Conservation (phyloP, 2,329 filamentous ascomycete genomes). For the Tolypocladium ovalisporum region DNA sequence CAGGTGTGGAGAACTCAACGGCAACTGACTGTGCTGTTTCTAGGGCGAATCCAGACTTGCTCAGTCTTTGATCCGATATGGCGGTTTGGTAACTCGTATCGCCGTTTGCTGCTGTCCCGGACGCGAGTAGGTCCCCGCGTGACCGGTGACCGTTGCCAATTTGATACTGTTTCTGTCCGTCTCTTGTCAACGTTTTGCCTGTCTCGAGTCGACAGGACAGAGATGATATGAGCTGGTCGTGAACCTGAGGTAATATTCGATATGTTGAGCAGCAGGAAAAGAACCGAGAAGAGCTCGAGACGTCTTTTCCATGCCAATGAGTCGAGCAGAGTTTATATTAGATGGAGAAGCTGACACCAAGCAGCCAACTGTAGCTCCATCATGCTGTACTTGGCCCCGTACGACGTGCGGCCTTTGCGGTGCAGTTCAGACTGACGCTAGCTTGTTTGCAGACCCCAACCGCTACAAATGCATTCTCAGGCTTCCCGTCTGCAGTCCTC, state of each 20-base stretch:
- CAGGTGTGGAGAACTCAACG: background rate
- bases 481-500: constrained; percentile 1
- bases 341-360: background rate
- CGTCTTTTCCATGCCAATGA: background rate
- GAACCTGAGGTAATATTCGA: background rate
- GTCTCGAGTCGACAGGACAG: background rate
- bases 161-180: background rate
- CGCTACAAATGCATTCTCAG: background rate
- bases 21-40: background rate
- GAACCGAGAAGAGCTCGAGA: background rate
- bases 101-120: constrained; percentile 1
- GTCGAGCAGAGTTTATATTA: background rate
- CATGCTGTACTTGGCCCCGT: constrained; percentile 2
- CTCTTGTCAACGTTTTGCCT: background rate
- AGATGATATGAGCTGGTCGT: background rate
- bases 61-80: background rate
- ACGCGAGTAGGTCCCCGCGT: background rate
- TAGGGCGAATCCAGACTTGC: background rate
- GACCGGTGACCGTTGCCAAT: background rate
- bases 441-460: background rate
- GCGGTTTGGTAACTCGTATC: background rate
- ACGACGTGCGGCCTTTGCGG: constrained; percentile 2
- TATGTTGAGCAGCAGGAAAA: background rate
- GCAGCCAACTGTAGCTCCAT: background rate
- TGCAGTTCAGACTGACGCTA: background rate